Percentiles rank a stretch among this genome's conserved stretches.
Conservation (phyloP, 345 rosid genomes). For the Citrus reticulata region DNA sequence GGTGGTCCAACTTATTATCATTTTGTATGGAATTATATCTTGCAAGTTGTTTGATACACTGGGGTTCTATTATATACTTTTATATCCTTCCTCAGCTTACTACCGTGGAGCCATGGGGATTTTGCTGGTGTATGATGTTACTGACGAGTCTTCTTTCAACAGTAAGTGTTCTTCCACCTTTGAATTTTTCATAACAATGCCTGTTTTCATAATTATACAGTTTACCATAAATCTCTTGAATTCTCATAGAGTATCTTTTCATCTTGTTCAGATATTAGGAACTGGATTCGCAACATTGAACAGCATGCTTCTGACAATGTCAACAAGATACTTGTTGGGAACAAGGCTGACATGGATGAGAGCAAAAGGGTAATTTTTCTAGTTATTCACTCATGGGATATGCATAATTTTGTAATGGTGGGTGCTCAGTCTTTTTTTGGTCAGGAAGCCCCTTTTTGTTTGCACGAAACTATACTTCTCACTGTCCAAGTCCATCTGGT, state of each 20-base stretch:
- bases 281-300: constrained; percentile 98
- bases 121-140: constrained; percentile 75
- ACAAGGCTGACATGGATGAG: constrained; percentile 99
- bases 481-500: background rate
- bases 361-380: constrained; percentile 74
- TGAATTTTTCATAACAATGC: background rate
- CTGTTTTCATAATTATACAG: background rate
- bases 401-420: constrained; percentile 1
- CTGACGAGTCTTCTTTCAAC: constrained; percentile 80
- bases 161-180: constrained; percentile 31
- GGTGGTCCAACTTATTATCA: background rate
- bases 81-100: constrained; percentile 43
- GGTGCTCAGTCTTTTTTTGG: background rate
- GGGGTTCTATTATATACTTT: constrained; percentile 14
- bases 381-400: background rate
- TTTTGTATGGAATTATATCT: background rate
- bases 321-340: constrained; percentile 87
- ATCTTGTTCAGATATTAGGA: constrained; percentile 67
- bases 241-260: constrained; percentile 12
- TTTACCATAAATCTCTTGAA: constrained; percentile 1
- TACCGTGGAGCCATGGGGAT: constrained; percentile 90
- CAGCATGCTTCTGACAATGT: constrained; percentile 98
- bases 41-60: background rate
- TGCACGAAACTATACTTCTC: background rate
- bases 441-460: background rate